Base-by-base conservation (phyloP, 2,329 filamentous ascomycete species). In the Epichloe glyceriae region DNA sequence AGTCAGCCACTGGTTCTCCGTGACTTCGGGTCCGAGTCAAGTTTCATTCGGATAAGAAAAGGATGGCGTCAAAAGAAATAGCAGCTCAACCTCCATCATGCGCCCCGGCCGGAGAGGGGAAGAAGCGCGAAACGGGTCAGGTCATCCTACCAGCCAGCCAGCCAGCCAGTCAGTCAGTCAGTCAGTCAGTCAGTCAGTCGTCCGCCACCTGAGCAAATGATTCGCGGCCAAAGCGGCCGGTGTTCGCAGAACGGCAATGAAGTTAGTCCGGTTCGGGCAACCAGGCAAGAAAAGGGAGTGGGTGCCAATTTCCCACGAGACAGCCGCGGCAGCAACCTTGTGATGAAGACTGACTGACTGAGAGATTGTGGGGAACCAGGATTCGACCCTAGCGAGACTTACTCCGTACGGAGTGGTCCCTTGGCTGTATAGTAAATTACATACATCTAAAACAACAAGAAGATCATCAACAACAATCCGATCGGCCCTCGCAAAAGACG, bases 11-110 rank as follows among this genome's bases (percentile, higher is more conserved):
- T 39, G 30, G 43, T 26, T 19, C 34, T 42, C 46, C 50, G 22
- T 49, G 46, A 19, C 42, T 49, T 52, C 50, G 50, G 50, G 30
- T 39, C 50, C 50, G 50, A 52, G 35, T 46, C 35, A 40, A 42
- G 41, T 52, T 35, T 35, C 41, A 49, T 45, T 49, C 50, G 50
- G 50, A 48, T 49, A 30, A 37, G 17, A 33, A 45, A 33, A 11
- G 37, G 50, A 42, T 19, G 35, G 50, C 47, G 22, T 46, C 42
- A 35, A 39, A 39, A 17, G 46, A 46, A 26, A 38, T n/a, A 12
- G 33, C 34, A 48, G 26, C n/a, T 35, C 40, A n/a, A 40, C 34
- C 19, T 35, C 33, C 20, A 47, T 45, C 14, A 26, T 47, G 11
- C 7, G 41, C n/a, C n/a, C 46, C 46, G 26, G 26, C 26, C 40